Evolutionary conservation across 805 yeast genomes (phyloP).

Genomic region (Yamadazyma sp.): DNA sequence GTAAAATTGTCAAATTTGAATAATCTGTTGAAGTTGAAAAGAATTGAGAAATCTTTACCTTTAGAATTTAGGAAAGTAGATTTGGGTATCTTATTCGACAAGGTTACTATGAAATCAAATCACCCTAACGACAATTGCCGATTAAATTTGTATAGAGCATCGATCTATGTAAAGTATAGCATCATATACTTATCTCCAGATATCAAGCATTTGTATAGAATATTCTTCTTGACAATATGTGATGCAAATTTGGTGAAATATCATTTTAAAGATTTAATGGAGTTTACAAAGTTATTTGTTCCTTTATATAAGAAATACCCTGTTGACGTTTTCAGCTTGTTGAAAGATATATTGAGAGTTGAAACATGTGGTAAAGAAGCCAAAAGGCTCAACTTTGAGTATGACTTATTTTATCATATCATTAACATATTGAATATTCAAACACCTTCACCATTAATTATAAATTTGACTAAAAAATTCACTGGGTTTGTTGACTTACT

Average conservation of each 20-base stretch:
- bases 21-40: too few species aligned
- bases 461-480: constrained; percentile 1
- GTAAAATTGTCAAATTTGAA: too few species aligned
- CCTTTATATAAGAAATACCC: constrained; percentile 3
- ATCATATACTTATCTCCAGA: not conserved
- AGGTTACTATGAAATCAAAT: constrained; percentile 4
- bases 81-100: not conserved
- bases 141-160: constrained; percentile 4
- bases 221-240: constrained; percentile 17
- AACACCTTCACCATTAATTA: not conserved
- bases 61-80: not conserved
- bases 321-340: not conserved
- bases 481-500: not conserved
- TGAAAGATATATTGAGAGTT: not conserved
- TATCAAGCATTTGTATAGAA: not conserved
- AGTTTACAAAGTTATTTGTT: constrained; percentile 5
- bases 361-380: not conserved
- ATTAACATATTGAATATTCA: constrained; percentile 6
- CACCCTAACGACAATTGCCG: constrained; percentile 8
- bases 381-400: too few species aligned
- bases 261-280: constrained; percentile 6
- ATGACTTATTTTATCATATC: constrained; percentile 5
- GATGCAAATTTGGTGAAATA: constrained; percentile 28
- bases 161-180: constrained; percentile 6
- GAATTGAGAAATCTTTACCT: not conserved